Evolutionary conservation across 2,329 filamentous ascomycete genomes (phyloP), one percentile per base, ranked within the genome.

Genomic region (Monosporascus cannonballus): DNA sequence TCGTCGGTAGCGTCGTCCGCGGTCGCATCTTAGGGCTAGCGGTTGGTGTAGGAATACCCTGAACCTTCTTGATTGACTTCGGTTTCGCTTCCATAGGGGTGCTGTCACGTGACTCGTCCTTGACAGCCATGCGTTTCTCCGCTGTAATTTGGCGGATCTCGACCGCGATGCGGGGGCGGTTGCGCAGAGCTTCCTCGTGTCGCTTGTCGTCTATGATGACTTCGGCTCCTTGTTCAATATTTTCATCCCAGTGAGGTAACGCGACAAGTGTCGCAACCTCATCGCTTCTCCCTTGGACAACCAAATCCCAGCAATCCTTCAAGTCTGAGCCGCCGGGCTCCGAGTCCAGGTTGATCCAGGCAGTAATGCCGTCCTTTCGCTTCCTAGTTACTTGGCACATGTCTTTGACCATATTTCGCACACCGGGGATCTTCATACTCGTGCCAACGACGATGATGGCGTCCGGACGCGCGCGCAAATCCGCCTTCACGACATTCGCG

Each of bases 391-490:
- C 86, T 48, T 86, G 84, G 68, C 91, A 96, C 80, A 97, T 84
- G 69, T 96, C 92, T 67, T 89, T 89, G 54, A 93, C 91, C 53
- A 99, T 87, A 51, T 92, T 83, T 56, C 89, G 85, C 44, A 96
- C 91, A 8, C 94, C 94, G 1, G 93, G 93, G 48, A 99, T 92
- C 68, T 97, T 97, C 61, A 99, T 75, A 54, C 90, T 96, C 2
- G 94, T 99, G 50, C 94, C 94, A 8, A 96, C 94, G 27, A 99
- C 94, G 60, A 99, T 85, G 25, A 99, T 81, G 18, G 92, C 92
- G 68, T 97, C 94, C 0, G 94, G 93, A 38, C 91, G 81, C 42
- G 86, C 82, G 55, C 90, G 87, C 54, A 97, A 75, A 67, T 99
- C 94, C 4, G 92, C 86, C 59, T 84, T 85, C 49, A 92, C 90